Conservation (phyloP, 202 grass and related monocot species). For the Panicum hallii region DNA sequence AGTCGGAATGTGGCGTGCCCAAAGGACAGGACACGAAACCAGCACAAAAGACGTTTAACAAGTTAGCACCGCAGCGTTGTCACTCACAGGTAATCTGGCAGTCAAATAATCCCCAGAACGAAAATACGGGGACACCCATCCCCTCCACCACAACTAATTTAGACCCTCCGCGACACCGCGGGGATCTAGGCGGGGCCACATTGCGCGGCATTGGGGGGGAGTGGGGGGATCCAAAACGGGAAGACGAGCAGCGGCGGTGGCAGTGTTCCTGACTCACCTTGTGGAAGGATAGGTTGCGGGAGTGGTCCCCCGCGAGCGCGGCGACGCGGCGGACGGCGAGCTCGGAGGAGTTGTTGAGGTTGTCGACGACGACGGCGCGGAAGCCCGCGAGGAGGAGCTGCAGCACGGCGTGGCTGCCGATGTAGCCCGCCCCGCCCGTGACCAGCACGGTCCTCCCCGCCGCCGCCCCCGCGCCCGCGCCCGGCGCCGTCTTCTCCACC, state of each 20-base stretch:
- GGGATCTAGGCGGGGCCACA: slow-evolving; percentile 38
- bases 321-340: slow-evolving; percentile 66
- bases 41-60: background rate
- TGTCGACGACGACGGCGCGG: slow-evolving; percentile 71
- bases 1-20: background rate
- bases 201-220: background rate
- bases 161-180: background rate
- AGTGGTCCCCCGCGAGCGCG: slow-evolving; percentile 62
- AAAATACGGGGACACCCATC: background rate
- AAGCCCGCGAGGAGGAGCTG: slow-evolving; percentile 68
- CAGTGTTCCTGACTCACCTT: slow-evolving; percentile 29
- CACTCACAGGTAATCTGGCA: background rate
- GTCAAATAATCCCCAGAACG: background rate
- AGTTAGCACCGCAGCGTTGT: background rate
- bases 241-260: background rate
- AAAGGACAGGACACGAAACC: background rate
- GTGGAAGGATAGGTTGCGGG: slow-evolving; percentile 67
- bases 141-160: background rate
- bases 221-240: slow-evolving; percentile 18
- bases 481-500: slow-evolving; percentile 49
- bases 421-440: slow-evolving; percentile 80
- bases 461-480: background rate
- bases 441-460: slow-evolving; percentile 61
- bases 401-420: slow-evolving; percentile 84
- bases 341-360: slow-evolving; percentile 77